Base-by-base conservation (phyloP, 176 grass and related monocot genomes). In the Oropetium thomaeum region DNA sequence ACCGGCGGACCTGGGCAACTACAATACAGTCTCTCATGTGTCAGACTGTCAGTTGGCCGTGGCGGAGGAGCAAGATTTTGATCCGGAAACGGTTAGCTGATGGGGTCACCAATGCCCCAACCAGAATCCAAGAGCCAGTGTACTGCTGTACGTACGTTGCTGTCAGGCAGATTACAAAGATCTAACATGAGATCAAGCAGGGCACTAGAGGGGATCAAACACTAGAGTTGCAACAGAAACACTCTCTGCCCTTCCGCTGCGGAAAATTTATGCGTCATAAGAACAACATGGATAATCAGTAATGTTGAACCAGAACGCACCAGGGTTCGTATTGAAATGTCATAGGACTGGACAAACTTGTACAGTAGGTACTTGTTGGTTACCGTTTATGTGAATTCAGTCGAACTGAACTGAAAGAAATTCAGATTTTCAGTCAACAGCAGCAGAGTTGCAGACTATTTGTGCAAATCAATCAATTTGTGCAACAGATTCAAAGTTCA, bases 81-180 rank as follows among this genome's bases (percentile, higher is more conserved):
- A 75, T 86, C 15, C 10, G 10, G 22, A 75, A 43, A 62, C 43
- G 63, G 26, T 62, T n/a, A 52, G 53, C 49, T 53, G 60, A 83
- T 38, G 31, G 23, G 59, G 1, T 47, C 28, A 73, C 29, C 15
- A 6, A 49, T 68, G 77, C 26, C 70, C 34, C 77, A 75, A 62
- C 32, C 53, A 44, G 63, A 29, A 23, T 59, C 48, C 33, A 80
- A 85, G 62, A 69, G 84, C 5, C 42, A 76, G 48, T n/a, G 30
- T 29, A 22, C 35, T 33, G 41, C 62, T 55, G 26, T 6, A 43
- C 8, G 26, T 6, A 43, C 8, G 63, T 86, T 76, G 45, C 59
- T 64, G 28, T 86, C 84, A 19, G 25, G 9, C 27, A 81, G 70
- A 81, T 81, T 42, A 75, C 26, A 65, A 63, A 41, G 55, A 70